These are phyloP conservation scores for Rhizomucor miehei DNA, from an alignment of 371 early-diverging fungal species.

Conservation along the genomic window DNA sequence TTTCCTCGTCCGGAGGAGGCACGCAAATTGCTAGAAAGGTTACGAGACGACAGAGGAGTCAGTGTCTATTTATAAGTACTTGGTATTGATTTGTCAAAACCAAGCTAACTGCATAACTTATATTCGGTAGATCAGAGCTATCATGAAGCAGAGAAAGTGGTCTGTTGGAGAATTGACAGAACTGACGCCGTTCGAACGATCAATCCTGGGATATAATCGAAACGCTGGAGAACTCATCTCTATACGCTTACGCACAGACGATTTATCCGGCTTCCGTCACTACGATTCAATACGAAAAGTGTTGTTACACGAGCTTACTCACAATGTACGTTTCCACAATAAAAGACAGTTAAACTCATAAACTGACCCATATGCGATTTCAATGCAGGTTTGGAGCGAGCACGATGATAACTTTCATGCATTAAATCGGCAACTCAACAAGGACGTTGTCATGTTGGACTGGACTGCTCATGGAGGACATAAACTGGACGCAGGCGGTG, in stretches of 20 bases:
- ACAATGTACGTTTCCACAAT: constrained; percentile 50
- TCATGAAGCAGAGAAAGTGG: constrained; percentile 79
- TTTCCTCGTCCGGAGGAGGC: constrained; percentile 65
- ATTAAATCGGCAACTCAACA: constrained; percentile 75
- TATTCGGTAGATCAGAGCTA: constrained; percentile 49
- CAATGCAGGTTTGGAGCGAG: constrained; percentile 59
- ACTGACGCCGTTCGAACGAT: constrained; percentile 73
- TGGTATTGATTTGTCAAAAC: background rate
- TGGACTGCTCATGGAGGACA: constrained; percentile 61
- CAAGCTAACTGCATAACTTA: background rate
- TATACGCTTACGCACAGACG: constrained; percentile 82
- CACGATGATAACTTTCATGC: constrained; percentile 84
- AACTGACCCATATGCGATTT: no score
- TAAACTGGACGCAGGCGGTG: constrained; percentile 27
- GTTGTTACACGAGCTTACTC: constrained; percentile 87
- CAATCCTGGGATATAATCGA: constrained; percentile 86
- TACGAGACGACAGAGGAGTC: constrained; percentile 69
- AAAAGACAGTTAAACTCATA: background rate
- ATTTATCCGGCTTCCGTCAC: constrained; percentile 83
- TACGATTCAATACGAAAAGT: constrained; percentile 74
- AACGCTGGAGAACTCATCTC: constrained; percentile 85
- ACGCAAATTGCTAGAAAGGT: constrained; percentile 57
- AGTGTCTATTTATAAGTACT: constrained; percentile 7
- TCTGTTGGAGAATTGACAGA: constrained; percentile 78
- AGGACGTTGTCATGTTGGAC: constrained; percentile 65